These are phyloP conservation scores for Pichia kluyveri DNA, from an alignment of 805 yeast species.

Conservation along the genomic window DNA sequence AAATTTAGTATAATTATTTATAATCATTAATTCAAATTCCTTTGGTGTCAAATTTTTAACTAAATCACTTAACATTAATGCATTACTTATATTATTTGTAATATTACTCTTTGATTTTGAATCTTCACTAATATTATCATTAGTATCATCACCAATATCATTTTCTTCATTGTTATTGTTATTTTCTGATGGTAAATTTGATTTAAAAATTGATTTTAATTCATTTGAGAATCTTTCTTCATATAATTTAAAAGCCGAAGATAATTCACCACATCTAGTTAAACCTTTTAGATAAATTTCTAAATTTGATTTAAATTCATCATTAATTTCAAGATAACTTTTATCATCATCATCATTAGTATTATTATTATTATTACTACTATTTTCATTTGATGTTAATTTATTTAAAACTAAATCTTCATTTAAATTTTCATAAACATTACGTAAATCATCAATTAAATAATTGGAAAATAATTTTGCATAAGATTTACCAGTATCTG, in stretches of 20 bases:
- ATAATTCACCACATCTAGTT: slow-evolving; percentile 50
- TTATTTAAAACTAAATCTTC: background rate
- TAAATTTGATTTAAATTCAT: slow-evolving; percentile 55
- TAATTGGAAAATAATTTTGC: slow-evolving; percentile 46
- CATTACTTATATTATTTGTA: slow-evolving; percentile 14
- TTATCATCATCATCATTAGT: slow-evolving; percentile 38
- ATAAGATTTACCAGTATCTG: slow-evolving; percentile 64
- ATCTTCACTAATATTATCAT: slow-evolving; percentile 14
- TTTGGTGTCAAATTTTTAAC: slow-evolving; percentile 60
- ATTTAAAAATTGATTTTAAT: slow-evolving; percentile 62
- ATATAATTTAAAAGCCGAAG: slow-evolving; percentile 52
- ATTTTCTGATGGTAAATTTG: slow-evolving; percentile 47
- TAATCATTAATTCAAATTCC: slow-evolving; percentile 69
- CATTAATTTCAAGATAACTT: slow-evolving; percentile 33
- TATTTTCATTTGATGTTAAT: slow-evolving; percentile 24
- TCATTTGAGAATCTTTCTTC: slow-evolving; percentile 64
- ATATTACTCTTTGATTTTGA: slow-evolving; percentile 17
- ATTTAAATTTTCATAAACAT: slow-evolving; percentile 34
- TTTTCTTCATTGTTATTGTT: slow-evolving; percentile 8
- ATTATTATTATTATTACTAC: slow-evolving; percentile 42
- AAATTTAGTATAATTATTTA: slow-evolving; percentile 48
- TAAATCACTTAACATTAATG: slow-evolving; percentile 27
- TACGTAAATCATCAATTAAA: slow-evolving; percentile 52
- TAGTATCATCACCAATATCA: background rate
- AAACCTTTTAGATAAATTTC: slow-evolving; percentile 44